Conservation (phyloP, 2,329 filamentous ascomycete genomes). For the Cladosporium colombiae region DNA sequence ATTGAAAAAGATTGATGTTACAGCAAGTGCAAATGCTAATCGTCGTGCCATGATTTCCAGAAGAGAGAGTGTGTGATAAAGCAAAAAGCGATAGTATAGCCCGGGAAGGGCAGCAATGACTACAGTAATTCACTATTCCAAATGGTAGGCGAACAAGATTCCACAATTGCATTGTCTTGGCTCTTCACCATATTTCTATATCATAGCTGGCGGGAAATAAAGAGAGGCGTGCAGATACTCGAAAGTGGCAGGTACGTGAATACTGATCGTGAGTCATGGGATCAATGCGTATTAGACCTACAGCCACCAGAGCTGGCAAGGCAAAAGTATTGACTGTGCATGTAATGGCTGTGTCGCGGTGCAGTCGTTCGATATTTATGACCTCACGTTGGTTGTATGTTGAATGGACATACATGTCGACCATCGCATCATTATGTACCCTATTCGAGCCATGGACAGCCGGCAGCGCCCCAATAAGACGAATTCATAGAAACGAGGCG, state of each 20-base stretch:
- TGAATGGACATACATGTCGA: background rate
- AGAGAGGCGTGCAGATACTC: background rate
- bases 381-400: background rate
- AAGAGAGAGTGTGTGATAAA: background rate
- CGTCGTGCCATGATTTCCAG: background rate
- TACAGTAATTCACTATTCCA: background rate
- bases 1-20: background rate
- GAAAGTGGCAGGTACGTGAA: constrained; percentile 4
- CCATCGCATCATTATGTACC: background rate
- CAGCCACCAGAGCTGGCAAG: background rate
- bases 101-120: background rate
- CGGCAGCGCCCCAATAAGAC: no score
- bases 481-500: background rate
- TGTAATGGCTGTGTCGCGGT: background rate
- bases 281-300: background rate
- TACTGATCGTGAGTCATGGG: background rate
- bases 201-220: background rate
- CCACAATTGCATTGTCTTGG: constrained; percentile 1
- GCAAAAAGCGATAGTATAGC: background rate
- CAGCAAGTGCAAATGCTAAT: background rate
- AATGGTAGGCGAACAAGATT: background rate
- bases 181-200: background rate
- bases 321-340: background rate
- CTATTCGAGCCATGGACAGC: no score
- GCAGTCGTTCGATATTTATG: background rate